Conservation (phyloP, 345 rosid genomes). For the Eucalyptus viminalis region DNA sequence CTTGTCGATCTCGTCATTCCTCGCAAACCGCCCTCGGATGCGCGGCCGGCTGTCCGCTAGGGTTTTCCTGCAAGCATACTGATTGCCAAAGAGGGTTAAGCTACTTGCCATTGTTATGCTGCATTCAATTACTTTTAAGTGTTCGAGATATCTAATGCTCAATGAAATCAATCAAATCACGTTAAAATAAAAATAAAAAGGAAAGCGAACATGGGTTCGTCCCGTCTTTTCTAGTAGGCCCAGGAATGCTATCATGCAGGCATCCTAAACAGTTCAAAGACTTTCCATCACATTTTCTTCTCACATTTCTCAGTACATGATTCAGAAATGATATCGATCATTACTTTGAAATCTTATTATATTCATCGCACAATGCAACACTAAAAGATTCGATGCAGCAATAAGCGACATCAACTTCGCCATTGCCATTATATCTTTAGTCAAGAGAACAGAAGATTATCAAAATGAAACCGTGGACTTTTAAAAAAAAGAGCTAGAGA, state of each 20-base stretch:
- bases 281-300: background rate
- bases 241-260: background rate
- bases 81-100: background rate
- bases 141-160: background rate
- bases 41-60: conserved; percentile 95
- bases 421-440: background rate
- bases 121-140: background rate
- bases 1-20: conserved; percentile 66
- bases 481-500: background rate
- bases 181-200: background rate
- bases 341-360: background rate
- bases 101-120: background rate
- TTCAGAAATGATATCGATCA: background rate
- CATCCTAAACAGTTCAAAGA: background rate
- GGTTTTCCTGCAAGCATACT: conserved; percentile 95
- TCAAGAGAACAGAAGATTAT: background rate
- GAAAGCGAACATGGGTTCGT: background rate
- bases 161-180: background rate
- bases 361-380: background rate
- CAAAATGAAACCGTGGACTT: background rate
- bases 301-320: background rate
- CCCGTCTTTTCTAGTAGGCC: background rate
- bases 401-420: background rate
- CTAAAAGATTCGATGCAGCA: background rate
- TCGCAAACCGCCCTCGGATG: conserved; percentile 84